phyloP scores from a whole-genome alignment of 176 grass and related monocot species.

The Calamus simplicifolius region DNA sequence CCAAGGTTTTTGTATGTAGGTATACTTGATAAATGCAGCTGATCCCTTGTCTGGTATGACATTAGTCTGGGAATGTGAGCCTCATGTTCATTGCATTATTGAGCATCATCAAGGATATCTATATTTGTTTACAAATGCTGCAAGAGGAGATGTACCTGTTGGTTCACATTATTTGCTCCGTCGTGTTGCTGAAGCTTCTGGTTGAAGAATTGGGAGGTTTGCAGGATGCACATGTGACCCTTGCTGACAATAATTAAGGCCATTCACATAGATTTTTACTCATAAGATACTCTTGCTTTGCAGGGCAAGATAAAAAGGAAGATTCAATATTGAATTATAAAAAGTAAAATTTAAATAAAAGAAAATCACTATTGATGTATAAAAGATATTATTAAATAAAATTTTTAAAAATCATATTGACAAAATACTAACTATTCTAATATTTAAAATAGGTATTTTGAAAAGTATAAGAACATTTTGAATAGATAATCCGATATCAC shows the following conservation, averaged over 20 bases:
- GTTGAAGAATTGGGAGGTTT: slow-evolving; percentile 74
- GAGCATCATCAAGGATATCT: slow-evolving; percentile 72
- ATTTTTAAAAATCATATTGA: too few species aligned
- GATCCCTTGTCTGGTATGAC: slow-evolving; percentile 69
- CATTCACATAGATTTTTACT: not conserved
- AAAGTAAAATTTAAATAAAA: too few species aligned
- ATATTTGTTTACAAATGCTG: slow-evolving; percentile 83
- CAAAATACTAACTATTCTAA: too few species aligned
- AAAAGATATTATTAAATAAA: too few species aligned
- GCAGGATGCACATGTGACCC: slow-evolving; percentile 1
- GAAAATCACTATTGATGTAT: too few species aligned
- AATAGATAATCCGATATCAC: too few species aligned
- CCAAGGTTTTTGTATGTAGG: slow-evolving; percentile 38
- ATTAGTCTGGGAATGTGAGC: slow-evolving; percentile 80
- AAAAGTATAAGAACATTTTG: too few species aligned
- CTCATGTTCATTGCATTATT: slow-evolving; percentile 76
- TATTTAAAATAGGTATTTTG: too few species aligned
- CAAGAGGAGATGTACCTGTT: slow-evolving; percentile 53
- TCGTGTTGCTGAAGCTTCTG: slow-evolving; percentile 44
- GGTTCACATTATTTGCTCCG: slow-evolving; percentile 76
- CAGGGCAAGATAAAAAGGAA: too few species aligned
- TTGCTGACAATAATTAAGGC: not conserved
- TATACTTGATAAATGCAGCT: slow-evolving; percentile 85
- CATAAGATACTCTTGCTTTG: too few species aligned
- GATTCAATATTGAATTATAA: too few species aligned